Percentiles rank a stretch among this genome's conserved stretches.
These are phyloP conservation scores for Pascua sp. DNA, from an alignment of 1,284 basidiomycete species.

Conservation along the genomic window DNA sequence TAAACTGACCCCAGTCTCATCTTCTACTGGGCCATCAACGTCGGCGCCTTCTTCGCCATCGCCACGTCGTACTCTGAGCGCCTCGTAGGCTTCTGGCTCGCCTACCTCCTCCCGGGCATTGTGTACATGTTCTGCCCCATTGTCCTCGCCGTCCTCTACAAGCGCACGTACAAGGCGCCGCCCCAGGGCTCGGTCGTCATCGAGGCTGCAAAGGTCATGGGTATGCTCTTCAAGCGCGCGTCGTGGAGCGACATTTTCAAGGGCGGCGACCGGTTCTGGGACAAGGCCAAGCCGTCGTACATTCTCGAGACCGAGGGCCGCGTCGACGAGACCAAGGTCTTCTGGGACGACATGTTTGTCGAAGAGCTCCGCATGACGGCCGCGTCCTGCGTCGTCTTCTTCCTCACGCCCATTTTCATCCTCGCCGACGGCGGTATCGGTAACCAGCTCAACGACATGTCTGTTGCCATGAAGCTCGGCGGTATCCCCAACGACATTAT, in stretches of 20 bases:
- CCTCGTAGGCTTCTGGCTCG: slow-evolving; percentile 50
- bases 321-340: slow-evolving; percentile 47
- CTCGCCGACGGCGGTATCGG: slow-evolving; percentile 41
- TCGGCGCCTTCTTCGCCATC: slow-evolving; percentile 46
- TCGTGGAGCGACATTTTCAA: slow-evolving; percentile 23
- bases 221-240: slow-evolving; percentile 24
- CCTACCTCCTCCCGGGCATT: slow-evolving; percentile 52
- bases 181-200: slow-evolving; percentile 52
- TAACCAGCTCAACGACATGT: slow-evolving; percentile 49
- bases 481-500: slow-evolving; percentile 54
- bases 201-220: slow-evolving; percentile 43
- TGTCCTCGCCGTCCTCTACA: slow-evolving; percentile 31
- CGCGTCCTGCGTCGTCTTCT: slow-evolving; percentile 53
- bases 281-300: slow-evolving; percentile 49
- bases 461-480: slow-evolving; percentile 48
- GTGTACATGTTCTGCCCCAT: slow-evolving; percentile 51
- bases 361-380: slow-evolving; percentile 51
- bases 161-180: slow-evolving; percentile 40
- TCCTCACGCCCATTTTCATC: slow-evolving; percentile 52
- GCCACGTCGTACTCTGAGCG: slow-evolving; percentile 45
- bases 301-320: slow-evolving; percentile 33
- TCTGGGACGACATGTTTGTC: slow-evolving; percentile 54
- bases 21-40: slow-evolving; percentile 32
- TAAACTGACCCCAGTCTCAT: too few relatives aligned
- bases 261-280: slow-evolving; percentile 50